Evolutionary conservation across 805 yeast species (phyloP), one percentile per base, ranked within the genome.

Genomic region (Hanseniaspora guilliermondii): DNA sequence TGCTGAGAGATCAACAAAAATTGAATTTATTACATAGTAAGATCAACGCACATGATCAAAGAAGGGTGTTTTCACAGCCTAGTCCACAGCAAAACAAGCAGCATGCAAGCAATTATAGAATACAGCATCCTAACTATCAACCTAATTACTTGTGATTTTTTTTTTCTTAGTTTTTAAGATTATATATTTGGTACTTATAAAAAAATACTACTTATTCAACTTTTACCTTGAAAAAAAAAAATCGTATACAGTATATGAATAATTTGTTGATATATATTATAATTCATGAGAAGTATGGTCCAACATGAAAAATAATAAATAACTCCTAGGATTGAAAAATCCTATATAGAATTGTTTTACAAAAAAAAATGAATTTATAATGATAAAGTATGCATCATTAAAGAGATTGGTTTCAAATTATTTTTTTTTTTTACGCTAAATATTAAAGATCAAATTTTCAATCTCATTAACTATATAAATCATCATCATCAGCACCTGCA

Each of bases 401-500:
- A n/a, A n/a, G n/a, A n/a, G n/a, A n/a, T n/a, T n/a, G n/a, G n/a
- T n/a, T 17, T 33, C 38, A 9, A 5, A 24, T 32, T 19, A 12
- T 17, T 47, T 37, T 36, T 33, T 44, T 44, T 44, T 8, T 16
- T 44, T 24, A n/a, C 14, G 14, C 17, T 33, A 33, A 22, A 9
- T 30, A 1, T 30, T 11, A 11, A 22, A 22, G 27, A 22, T 39
- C 42, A 39, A 22, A 8, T 59, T 66, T 11, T n/a, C 27, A 44
- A 27, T 27, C n/a, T 21, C 32, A 19, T 48, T 37, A 54, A 69
- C 74, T 78, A 69, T 82, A 82, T 65, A 82, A 74, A 65, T 82
- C 87, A 67, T 82, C 87, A 58, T 76, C 83, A 49, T 74, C 80
- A 48, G 64, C 70, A 49, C 75, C 57, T n/a, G 50, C 60, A 38